Base-by-base conservation (phyloP, 2,329 filamentous ascomycete genomes). In the Fusarium sulawesiense region DNA sequence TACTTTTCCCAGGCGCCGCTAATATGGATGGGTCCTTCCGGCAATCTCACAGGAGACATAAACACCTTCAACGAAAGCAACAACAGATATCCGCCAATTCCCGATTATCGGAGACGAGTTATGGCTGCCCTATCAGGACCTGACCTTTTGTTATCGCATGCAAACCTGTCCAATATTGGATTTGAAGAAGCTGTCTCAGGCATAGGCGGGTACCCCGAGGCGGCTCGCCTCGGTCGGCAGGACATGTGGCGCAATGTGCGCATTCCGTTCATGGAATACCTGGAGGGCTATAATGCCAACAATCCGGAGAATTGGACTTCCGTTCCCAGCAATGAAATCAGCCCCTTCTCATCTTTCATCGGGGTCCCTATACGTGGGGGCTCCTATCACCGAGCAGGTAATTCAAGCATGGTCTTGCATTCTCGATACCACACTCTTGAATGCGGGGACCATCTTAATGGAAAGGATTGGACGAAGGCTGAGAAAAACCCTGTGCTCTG, bases 231-330 rank as follows among this genome's bases (percentile, higher is more conserved):
- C 4, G 58, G 45, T 3, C 34, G 34, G 16, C 51, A 37, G 45
- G 58, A 60, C n/a, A 30, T 49, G 2, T 60, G 58, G 51, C 16
- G 29, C 4, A 60, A 60, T 14, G 58, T 60, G 1, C 58, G 58
- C 4, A 14, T 60, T 25, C 58, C 58, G 8, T 60, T 60, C 14
- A 27, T 56, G n/a, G 51, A 60, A 32, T 9, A 44, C 3, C 29
- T 60, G 2, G 34, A 51, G 7, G 16, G 34, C 10, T 60, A 60
- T 16, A 16, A 49, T 23, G 12, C 13, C 25, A 25, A 25, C 2
- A 6, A 23, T 11, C 37, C 53, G 0, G 4, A 18, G 4, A n/a
- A 27, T 6, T 61, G 58, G 53, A 25, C 18, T 10, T 2, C 21
- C 5, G 44, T 61, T 9, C 53, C 53, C 2, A 8, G 13, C 6